A percentile compares a stretch with the other conserved stretches of the same genome.
phyloP scores from a whole-genome alignment of 2,329 filamentous ascomycete genomes.

The Fusarium multiceps region DNA sequence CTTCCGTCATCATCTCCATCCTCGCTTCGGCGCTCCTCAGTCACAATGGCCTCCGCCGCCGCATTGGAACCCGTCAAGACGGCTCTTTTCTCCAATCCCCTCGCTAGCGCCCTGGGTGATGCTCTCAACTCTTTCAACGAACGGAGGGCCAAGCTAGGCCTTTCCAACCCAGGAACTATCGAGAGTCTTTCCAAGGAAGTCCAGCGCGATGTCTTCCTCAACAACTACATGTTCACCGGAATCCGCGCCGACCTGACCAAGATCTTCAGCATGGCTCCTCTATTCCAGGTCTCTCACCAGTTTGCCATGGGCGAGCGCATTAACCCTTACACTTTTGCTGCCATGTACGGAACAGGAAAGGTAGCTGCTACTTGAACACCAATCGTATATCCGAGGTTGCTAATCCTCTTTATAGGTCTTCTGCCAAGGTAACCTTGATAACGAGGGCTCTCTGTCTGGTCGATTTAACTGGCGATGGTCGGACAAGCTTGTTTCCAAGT shows the following conservation, averaged over 20 bases:
- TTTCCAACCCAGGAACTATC: conserved; percentile 91
- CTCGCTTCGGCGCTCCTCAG: conserved; percentile 44
- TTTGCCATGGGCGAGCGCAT: conserved; percentile 94
- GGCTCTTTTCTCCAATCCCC: conserved; percentile 79
- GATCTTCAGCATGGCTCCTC: conserved; percentile 89
- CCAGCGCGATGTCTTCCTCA: conserved; percentile 94
- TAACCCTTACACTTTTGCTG: conserved; percentile 94
- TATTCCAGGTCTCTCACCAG: conserved; percentile 98
- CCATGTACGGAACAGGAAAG: conserved; percentile 92
- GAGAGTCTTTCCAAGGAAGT: conserved; percentile 92
- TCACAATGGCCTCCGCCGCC: conserved; percentile 63
- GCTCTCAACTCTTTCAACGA: conserved; percentile 85
- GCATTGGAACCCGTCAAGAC: conserved; percentile 65
- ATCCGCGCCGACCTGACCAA: conserved; percentile 97
- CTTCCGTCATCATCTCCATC: conserved; percentile 41
- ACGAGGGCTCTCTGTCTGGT: conserved; percentile 86
- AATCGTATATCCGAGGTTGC: conserved; percentile 27
- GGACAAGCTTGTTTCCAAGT: conserved; percentile 83
- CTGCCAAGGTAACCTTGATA: conserved; percentile 94
- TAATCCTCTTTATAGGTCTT: conserved; percentile 74
- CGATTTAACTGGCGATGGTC: conserved; percentile 95
- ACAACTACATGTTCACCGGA: conserved; percentile 96
- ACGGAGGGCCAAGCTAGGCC: conserved; percentile 85
- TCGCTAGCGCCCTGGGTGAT: conserved; percentile 77
- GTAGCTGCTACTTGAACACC: conserved; percentile 59